Evolutionary conservation across 140 eudicot species (phyloP), one percentile per base, ranked within the genome.

Genomic region (Bidens hawaiensis): DNA sequence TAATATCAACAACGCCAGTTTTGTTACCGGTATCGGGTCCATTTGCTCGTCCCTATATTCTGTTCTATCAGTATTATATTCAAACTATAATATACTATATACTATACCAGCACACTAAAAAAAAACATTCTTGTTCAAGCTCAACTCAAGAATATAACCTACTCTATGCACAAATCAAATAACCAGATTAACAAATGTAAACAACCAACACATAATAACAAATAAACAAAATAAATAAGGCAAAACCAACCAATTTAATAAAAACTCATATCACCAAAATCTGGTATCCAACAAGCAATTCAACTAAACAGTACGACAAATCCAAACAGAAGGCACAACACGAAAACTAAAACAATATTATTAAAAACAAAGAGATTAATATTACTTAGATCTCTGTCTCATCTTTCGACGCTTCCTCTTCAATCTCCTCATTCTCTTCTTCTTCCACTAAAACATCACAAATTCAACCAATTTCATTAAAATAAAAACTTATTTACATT

Each of bases 321-420:
- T 31, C 21, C 60, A 18, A 22, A 49, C 49, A 69, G 3, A 56
- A 6, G 42, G 23, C 38, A 28, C 30, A 59, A 69, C 8, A 45
- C 13, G 18, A 59, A 41, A 52, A 27, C 40, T 26, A 51, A 56
- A 8, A 38, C 45, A 11, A 38, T 38, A 38, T 24, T 26, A 68
- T 62, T 71, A 11, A 11, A 0, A 28, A 21, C 34, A n/a, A 65
- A 30, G 53, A 73, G 19, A 62, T 48, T n/a, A n/a, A n/a, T 19
- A 54, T 48, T 79, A 83, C 83, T 83, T 83, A 22, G 85, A 79
- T 79, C 94, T 72, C 88, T 81, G 94, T 18, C 94, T 81, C 94
- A 85, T 81, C 94, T 85, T 85, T 81, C 94, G 80, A 60, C 88
- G 94, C 85, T 85, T 85, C 83, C 94, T 81, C 88, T 85, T 81